Base-by-base conservation (phyloP, 73 alveolate species). In the Paramecium pentaurelia region DNA sequence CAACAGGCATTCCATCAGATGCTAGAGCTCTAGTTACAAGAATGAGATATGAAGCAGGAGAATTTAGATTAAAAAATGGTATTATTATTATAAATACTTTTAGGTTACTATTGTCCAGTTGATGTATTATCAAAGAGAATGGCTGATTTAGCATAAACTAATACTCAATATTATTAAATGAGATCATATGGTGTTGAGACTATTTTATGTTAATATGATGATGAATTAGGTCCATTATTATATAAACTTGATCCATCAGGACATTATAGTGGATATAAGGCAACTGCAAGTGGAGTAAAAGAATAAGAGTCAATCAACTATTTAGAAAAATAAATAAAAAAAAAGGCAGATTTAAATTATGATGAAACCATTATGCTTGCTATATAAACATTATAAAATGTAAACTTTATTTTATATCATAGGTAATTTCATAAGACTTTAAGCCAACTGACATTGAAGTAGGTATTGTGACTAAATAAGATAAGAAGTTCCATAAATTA, bases 161-260 rank as follows among this genome's bases (percentile, higher is more conserved):
- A 93, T 92, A 97, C 99, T 54, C 98, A 98, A 90, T 77, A 95
- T 54, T 98, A 97, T 71, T 95, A 90, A 77, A 94, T 95, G 98
- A 95, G 99, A 92, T 97, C 99, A 71, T 94, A 86, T 71, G 98
- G 98, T 59, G 97, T 94, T 36, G 94, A 89, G 73, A 95, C 98
- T 77, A 96, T 96, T 12, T 87, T 98, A 18, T 96, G 95, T 73
- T 98, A 97, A 27, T 92, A 93, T 47, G 99, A 98, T 93, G 99
- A 98, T 60, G 99, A 98, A 92, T 95, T 60, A 47, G 99, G 99
- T 6, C 99, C 99, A 68, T 97, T 95, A 88, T 93, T 97, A 6
- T 98, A 86, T 80, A 98, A 97, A 92, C 95, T 97, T 14, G 99
- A 98, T 77, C 99, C 99, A 42, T 97, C 99, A 58, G 99, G 99